These are phyloP conservation scores for Hanseniaspora thailandica DNA, from an alignment of 805 yeast genomes.

Conservation along the genomic window DNA sequence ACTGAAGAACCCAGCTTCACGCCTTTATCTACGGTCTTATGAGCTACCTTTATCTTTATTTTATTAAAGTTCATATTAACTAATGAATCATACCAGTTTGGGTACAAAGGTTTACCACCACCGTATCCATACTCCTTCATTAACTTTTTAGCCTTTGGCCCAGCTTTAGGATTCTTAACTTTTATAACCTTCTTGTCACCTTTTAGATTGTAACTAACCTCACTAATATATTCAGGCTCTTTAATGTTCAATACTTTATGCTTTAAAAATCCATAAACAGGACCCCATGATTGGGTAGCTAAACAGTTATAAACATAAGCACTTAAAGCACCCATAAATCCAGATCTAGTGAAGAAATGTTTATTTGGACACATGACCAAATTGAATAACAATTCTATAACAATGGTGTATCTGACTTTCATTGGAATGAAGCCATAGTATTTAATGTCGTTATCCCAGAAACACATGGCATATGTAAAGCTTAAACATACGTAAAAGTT, in stretches of 20 bases:
- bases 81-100: conserved; percentile 3
- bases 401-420: conserved; percentile 46
- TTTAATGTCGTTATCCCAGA: conserved; percentile 41
- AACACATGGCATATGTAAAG: conserved; percentile 50
- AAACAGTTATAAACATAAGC: conserved; percentile 53
- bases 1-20: background rate
- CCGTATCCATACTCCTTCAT: conserved; percentile 8
- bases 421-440: conserved; percentile 43
- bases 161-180: background rate
- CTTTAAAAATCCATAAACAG: conserved; percentile 30
- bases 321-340: conserved; percentile 41
- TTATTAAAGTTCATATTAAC: background rate
- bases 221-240: background rate
- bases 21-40: background rate
- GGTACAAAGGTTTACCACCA: conserved; percentile 12
- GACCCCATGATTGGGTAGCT: conserved; percentile 46
- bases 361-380: conserved; percentile 38
- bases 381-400: conserved; percentile 29
- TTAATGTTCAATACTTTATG: background rate
- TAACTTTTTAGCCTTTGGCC: background rate
- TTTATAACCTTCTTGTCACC: background rate
- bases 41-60: background rate
- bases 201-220: background rate
- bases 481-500: conserved; percentile 29
- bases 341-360: conserved; percentile 31